phyloP scores from a whole-genome alignment of 495 filamentous ascomycete genomes.

The Xylaria scruposa region DNA sequence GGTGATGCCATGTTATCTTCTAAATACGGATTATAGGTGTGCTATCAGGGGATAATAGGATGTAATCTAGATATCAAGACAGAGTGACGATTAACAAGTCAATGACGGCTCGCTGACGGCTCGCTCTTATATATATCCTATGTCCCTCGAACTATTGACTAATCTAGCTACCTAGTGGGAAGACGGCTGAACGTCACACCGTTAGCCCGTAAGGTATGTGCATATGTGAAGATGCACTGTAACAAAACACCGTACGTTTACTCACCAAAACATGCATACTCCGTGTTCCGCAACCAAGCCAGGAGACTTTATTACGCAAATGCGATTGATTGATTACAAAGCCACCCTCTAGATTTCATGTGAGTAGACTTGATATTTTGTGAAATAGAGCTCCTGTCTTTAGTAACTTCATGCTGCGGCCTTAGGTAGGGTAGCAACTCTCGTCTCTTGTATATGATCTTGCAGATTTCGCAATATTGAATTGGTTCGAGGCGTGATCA shows the following conservation, averaged over 20 bases:
- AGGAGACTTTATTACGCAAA: background rate
- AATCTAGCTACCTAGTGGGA: background rate
- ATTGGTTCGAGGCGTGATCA: background rate
- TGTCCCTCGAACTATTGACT: background rate
- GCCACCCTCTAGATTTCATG: background rate
- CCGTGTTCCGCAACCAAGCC: background rate
- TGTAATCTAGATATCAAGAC: background rate
- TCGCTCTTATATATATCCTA: background rate
- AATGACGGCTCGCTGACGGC: background rate
- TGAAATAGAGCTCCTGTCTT: background rate
- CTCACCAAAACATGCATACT: background rate
- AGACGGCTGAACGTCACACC: slow-evolving; percentile 1
- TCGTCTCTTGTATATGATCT: too few relatives aligned
- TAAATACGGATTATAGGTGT: background rate
- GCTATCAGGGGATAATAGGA: background rate
- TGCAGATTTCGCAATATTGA: background rate
- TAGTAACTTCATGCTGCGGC: background rate
- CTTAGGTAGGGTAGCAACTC: background rate
- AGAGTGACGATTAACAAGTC: background rate
- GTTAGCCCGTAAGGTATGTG: slow-evolving; percentile 12
- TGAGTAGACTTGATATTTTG: background rate
- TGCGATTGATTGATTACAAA: background rate
- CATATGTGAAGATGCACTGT: background rate
- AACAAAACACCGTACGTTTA: background rate
- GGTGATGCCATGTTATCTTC: slow-evolving; percentile 28